These are phyloP conservation scores for Fusarium verticillioides DNA, from an alignment of 2,329 filamentous ascomycete species.

Conservation along the genomic window DNA sequence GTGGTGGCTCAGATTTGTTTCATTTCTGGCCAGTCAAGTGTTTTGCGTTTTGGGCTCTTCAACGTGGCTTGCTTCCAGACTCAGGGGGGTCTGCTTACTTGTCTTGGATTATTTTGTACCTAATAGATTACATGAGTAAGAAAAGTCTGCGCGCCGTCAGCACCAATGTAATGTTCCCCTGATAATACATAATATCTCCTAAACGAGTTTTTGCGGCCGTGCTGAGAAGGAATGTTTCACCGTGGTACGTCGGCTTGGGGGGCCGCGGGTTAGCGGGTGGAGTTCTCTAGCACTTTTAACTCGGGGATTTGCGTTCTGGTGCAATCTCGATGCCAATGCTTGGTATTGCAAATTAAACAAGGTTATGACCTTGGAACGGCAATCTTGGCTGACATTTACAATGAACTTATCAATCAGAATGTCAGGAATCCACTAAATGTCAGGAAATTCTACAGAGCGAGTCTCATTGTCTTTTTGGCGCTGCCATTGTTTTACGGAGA, in stretches of 20 bases:
- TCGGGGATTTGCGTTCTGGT: background rate
- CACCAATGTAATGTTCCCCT: background rate
- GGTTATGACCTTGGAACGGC: background rate
- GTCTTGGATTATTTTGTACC: background rate
- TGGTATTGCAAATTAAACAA: background rate
- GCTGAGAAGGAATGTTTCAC: slow-evolving; percentile 22
- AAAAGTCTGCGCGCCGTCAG: background rate
- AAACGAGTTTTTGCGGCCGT: slow-evolving; percentile 5
- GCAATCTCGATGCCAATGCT: slow-evolving; percentile 1
- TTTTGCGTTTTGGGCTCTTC: slow-evolving; percentile 16
- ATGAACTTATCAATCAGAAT: background rate
- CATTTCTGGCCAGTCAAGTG: slow-evolving; percentile 16
- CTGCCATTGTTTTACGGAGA: background rate
- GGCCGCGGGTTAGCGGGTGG: background rate
- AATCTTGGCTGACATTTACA: background rate
- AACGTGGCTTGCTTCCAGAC: background rate
- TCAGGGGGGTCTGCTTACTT: slow-evolving; percentile 6
- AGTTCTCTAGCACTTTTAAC: background rate
- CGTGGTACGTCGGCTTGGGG: slow-evolving; percentile 13
- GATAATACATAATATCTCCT: background rate
- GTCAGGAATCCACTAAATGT: background rate
- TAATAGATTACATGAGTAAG: background rate
- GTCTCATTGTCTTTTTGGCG: background rate
- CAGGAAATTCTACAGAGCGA: no score
- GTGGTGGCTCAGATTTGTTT: slow-evolving; percentile 3